These are phyloP conservation scores for Neurospora sp. DNA, from an alignment of 495 filamentous ascomycete genomes.

Conservation along the genomic window DNA sequence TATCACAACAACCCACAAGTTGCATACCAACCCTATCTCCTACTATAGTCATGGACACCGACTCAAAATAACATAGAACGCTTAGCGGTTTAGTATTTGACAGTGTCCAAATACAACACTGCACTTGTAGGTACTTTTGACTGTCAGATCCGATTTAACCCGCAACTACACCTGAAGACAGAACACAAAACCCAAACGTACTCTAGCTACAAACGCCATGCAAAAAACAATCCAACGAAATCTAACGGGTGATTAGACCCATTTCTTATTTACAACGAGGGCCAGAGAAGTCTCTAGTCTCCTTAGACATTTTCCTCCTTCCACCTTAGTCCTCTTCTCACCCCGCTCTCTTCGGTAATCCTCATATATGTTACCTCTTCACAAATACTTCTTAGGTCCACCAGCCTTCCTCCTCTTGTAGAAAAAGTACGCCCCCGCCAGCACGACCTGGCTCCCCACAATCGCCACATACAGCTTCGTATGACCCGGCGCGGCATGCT, in stretches of 20 bases:
- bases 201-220: not conserved
- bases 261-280: conserved; percentile 6
- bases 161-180: not conserved
- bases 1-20: no score
- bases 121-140: not conserved
- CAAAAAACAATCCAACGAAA: not conserved
- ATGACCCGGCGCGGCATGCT: conserved; percentile 52
- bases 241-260: not conserved
- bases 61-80: not conserved
- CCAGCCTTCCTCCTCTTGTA: conserved; percentile 74
- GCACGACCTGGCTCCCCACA: conserved; percentile 62
- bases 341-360: not conserved
- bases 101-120: not conserved
- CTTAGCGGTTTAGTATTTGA: not conserved
- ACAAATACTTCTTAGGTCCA: conserved; percentile 86
- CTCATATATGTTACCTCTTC: not conserved
- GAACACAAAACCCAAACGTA: not conserved
- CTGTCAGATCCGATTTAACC: not conserved
- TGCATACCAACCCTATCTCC: no score
- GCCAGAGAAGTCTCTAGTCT: not conserved
- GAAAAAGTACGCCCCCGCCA: conserved; percentile 57
- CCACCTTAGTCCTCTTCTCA: not conserved
- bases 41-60: not conserved
- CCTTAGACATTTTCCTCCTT: not conserved
- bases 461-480: conserved; percentile 64